Evolutionary conservation across 192 early-diverging fungal species (phyloP).

Genomic region (Podila minutissima): DNA sequence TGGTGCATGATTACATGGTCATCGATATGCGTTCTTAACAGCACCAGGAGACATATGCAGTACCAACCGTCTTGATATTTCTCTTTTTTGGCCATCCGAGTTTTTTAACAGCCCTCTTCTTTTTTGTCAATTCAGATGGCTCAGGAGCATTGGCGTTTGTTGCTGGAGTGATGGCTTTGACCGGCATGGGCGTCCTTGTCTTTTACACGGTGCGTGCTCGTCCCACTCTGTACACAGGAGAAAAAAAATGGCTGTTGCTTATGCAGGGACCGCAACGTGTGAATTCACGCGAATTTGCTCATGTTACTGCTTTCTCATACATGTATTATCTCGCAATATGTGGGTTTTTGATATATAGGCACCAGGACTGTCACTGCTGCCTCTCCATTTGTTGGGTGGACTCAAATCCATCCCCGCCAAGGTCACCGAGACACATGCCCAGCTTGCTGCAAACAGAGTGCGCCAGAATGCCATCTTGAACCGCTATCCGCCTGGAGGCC

Average conservation of each 20-base stretch:
- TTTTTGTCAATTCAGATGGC: constrained; percentile 13
- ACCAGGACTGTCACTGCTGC: constrained; percentile 38
- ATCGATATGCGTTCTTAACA: not conserved
- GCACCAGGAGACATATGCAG: not conserved
- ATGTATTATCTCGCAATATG: not conserved
- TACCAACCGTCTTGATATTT: not conserved
- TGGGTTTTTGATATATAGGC: constrained; percentile 6
- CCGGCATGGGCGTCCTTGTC: constrained; percentile 65
- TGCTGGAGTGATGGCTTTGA: constrained; percentile 53
- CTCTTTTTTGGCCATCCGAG: not conserved
- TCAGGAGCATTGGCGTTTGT: constrained; percentile 58
- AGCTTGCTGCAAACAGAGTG: constrained; percentile 35
- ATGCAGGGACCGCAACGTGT: not conserved
- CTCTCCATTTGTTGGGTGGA: constrained; percentile 32
- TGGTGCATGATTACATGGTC: not conserved
- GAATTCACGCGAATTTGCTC: constrained; percentile 4
- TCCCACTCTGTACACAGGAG: not conserved
- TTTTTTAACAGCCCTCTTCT: not conserved
- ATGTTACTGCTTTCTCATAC: constrained; percentile 3
- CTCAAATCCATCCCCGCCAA: constrained; percentile 28
- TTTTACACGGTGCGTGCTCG: constrained; percentile 59
- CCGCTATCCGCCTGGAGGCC: constrained; percentile 16
- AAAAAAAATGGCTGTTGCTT: not conserved
- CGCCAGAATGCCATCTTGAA: constrained; percentile 30
- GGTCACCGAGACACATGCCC: constrained; percentile 22